These are phyloP conservation scores for Dendrobium officinale DNA, from an alignment of 106 monocot genomes.

Conservation along the genomic window DNA sequence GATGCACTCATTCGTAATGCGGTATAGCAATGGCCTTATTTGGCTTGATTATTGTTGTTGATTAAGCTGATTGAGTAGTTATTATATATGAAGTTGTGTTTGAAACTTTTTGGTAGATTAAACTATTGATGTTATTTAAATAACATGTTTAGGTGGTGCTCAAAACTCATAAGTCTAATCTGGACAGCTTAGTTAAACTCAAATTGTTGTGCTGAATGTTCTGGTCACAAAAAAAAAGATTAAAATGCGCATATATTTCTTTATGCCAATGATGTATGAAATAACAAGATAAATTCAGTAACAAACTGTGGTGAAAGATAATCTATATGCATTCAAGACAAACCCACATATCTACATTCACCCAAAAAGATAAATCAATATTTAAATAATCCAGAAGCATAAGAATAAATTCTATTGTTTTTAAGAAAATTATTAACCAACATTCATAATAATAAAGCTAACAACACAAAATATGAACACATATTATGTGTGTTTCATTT, in stretches of 20 bases:
- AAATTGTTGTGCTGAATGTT: not conserved
- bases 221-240: not conserved
- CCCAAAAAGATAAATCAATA: too few relatives aligned
- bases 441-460: too few relatives aligned
- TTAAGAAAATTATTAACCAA: too few relatives aligned
- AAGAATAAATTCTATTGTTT: too few relatives aligned
- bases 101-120: not conserved
- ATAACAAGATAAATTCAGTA: not conserved
- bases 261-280: not conserved
- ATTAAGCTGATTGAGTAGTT: not conserved
- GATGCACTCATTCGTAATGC: not conserved
- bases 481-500: too few relatives aligned
- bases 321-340: too few relatives aligned
- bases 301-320: not conserved
- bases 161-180: not conserved
- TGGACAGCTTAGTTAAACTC: not conserved
- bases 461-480: too few relatives aligned
- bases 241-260: not conserved
- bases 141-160: not conserved
- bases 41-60: not conserved
- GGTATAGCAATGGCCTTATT: not conserved
- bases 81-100: not conserved
- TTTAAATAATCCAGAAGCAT: not conserved
- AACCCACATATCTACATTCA: too few relatives aligned
- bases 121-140: not conserved